A percentile compares a stretch with the other conserved stretches of the same genome.
Evolutionary conservation across 1,139 yeast genomes (phyloP).

Genomic region (Geotrichum aggregatum): DNA sequence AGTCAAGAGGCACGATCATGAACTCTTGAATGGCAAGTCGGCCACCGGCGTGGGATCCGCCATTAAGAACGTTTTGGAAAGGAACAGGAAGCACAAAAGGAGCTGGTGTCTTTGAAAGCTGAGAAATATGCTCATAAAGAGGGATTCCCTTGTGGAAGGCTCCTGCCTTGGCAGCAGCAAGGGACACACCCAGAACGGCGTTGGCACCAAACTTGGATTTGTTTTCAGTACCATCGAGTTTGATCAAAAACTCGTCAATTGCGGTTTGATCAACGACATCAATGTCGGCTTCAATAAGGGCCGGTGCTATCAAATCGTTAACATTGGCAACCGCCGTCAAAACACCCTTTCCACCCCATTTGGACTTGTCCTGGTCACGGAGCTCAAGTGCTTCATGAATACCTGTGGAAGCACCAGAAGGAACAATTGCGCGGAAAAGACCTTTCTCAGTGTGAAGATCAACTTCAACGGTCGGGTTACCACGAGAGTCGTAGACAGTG

Average conservation of each 20-base stretch:
- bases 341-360: slow-evolving; percentile 97
- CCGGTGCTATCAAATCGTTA: slow-evolving; percentile 85
- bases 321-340: slow-evolving; percentile 88
- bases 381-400: slow-evolving; percentile 91
- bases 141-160: slow-evolving; percentile 88
- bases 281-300: slow-evolving; percentile 65
- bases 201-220: slow-evolving; percentile 93
- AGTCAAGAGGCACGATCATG: slow-evolving; percentile 94
- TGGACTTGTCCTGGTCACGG: slow-evolving; percentile 89
- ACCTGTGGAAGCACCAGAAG: slow-evolving; percentile 97
- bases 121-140: slow-evolving; percentile 79
- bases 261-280: slow-evolving; percentile 76
- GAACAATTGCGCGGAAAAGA: slow-evolving; percentile 86
- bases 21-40: slow-evolving; percentile 97
- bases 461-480: slow-evolving; percentile 96
- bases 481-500: slow-evolving; percentile 95
- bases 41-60: slow-evolving; percentile 99
- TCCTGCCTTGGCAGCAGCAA: slow-evolving; percentile 91
- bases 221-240: slow-evolving; percentile 89
- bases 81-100: slow-evolving; percentile 91
- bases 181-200: slow-evolving; percentile 91
- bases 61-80: slow-evolving; percentile 95
- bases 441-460: slow-evolving; percentile 84
- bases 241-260: slow-evolving; percentile 70
- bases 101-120: slow-evolving; percentile 58